Base-by-base conservation (phyloP, 2,329 filamentous ascomycete species). In the Karstenula rhodostoma region DNA sequence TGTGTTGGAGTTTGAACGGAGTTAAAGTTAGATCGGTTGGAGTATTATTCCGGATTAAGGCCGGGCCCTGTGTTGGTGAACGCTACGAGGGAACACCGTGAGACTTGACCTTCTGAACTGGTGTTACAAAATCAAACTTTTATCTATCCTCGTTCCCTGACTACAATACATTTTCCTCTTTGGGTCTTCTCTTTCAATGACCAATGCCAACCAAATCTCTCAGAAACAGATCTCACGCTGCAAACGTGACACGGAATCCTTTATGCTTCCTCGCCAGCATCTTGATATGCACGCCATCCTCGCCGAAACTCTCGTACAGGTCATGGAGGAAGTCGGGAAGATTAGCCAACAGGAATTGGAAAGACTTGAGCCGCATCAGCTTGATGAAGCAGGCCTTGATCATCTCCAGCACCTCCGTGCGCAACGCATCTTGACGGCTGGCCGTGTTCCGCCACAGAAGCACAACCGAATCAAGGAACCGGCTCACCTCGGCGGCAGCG, bases 361-460 rank as follows among this genome's bases (percentile, higher is more conserved):
- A 49, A 5, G 46, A 49, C 19, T 51, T 51, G 9, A 64, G 19
- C 27, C 49, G 54, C 33, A 66, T 56, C 4, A 69, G 42, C 52
- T 60, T 59, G 48, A 46, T 56, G 4, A 73, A 44, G 5, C 57
- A 15, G 2, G 57, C 55, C 57, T 68, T 70, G 46, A 72, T 55
- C 37, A 70, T 17, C 27, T 67, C 61, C 35, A 73, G 47, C 19
- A 60, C 62, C 0, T 58, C 61, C 17, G 40, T 43, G 17, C 69
- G 66, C 59, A 73, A 49, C 10, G 48, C n/a, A 35, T 72, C 69
- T 5, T 48, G 7, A 9, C 58, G 50, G 17, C 53, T 27, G 2
- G 22, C 4, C 8, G 71, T 71, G 27, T 71, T 71, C 29, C 56
- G 57, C 68, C 69, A 72, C 12, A 72, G 54, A 40, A 72, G 57